Conservation (phyloP, 306 rosid genomes). For the Begonia peltatifolia region DNA sequence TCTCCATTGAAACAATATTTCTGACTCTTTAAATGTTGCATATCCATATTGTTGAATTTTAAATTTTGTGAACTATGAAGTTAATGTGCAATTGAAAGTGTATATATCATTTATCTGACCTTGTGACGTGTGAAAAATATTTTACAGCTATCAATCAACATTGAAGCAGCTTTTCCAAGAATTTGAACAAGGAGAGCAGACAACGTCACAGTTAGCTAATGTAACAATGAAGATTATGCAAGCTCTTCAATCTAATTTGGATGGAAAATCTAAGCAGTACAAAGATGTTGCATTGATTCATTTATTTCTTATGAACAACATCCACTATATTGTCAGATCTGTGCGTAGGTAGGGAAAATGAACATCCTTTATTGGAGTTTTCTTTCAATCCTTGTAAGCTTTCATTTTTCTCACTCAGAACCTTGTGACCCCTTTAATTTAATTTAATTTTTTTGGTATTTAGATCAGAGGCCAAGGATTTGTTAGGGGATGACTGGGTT, state of each 20-base stretch:
- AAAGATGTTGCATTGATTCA: conserved; percentile 72
- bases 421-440: conserved; percentile 1
- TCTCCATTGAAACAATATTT: no score
- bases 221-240: conserved; percentile 93
- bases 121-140: neutral
- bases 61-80: no score
- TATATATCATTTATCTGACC: no score
- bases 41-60: no score
- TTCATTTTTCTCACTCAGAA: neutral
- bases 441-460: conserved; percentile 13
- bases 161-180: conserved; percentile 94
- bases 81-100: no score
- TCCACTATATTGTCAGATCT: conserved; percentile 90
- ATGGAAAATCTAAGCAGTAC: conserved; percentile 90
- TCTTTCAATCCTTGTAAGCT: conserved; percentile 2
- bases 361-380: conserved; percentile 4
- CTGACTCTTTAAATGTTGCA: no score
- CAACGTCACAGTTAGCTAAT: conserved; percentile 62
- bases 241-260: conserved; percentile 91
- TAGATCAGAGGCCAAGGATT: conserved; percentile 98
- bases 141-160: conserved; percentile 78
- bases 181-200: conserved; percentile 51
- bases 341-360: conserved; percentile 57
- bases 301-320: conserved; percentile 93
- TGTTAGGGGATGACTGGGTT: conserved; percentile 98